A percentile compares a stretch with the other conserved stretches of the same genome.
Conservation (phyloP, 345 rosid species). For the Murraya koenigii region DNA sequence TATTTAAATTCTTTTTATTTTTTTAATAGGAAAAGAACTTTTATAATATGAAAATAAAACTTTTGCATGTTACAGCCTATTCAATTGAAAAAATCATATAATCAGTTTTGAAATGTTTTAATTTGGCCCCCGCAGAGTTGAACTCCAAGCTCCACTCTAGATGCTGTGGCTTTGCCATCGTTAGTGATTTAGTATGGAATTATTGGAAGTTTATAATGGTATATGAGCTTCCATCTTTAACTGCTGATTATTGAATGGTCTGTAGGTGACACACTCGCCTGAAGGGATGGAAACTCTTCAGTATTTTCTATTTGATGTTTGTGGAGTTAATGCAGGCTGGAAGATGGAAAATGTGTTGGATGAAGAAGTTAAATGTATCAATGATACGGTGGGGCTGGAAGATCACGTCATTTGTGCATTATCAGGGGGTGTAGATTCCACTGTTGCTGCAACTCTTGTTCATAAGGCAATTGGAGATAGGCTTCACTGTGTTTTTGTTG, state of each 20-base stretch:
- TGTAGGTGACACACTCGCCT: slow-evolving; percentile 90
- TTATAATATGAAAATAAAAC: too few relatives aligned
- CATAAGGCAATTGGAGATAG: slow-evolving; percentile 93
- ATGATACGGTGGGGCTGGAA: slow-evolving; percentile 56
- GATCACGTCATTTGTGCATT: slow-evolving; percentile 94
- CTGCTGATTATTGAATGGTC: slow-evolving; percentile 15
- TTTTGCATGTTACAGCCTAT: too few relatives aligned
- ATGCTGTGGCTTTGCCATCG: background rate
- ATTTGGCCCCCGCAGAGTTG: too few relatives aligned
- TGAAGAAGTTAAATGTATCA: slow-evolving; percentile 81
- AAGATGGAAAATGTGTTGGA: slow-evolving; percentile 89
- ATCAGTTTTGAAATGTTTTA: too few relatives aligned
- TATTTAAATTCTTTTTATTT: too few relatives aligned
- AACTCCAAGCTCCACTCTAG: background rate
- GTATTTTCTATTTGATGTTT: slow-evolving; percentile 71
- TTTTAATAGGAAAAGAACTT: too few relatives aligned
- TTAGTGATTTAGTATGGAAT: background rate
- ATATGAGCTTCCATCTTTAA: background rate
- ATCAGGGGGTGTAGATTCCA: slow-evolving; percentile 97
- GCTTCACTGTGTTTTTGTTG: slow-evolving; percentile 96
- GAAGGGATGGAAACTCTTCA: slow-evolving; percentile 86
- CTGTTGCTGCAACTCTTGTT: slow-evolving; percentile 97
- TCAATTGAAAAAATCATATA: too few relatives aligned
- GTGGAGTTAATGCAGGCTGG: slow-evolving; percentile 80
- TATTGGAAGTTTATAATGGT: background rate